phyloP scores from a whole-genome alignment of 169 alveolate genomes.

The Plasmodium coatneyi region DNA sequence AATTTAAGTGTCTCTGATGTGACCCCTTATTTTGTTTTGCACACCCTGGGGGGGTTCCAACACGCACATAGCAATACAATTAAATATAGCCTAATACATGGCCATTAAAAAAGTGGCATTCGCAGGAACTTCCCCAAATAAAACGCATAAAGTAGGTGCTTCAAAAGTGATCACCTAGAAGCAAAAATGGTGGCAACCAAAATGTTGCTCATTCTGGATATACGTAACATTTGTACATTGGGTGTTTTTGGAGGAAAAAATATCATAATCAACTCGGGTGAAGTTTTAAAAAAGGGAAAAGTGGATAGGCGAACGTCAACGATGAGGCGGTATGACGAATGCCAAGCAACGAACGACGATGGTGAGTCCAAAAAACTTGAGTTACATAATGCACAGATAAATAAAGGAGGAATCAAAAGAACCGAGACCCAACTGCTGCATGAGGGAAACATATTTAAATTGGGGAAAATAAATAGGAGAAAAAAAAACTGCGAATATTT shows the following conservation, averaged over 20 bases:
- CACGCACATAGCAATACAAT: background rate
- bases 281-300: background rate
- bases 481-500: constrained; percentile 5
- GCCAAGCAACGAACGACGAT: background rate
- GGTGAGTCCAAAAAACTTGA: background rate
- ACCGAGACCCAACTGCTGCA: background rate
- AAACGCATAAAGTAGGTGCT: background rate
- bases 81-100: background rate
- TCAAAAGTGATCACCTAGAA: background rate
- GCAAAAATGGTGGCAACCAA: background rate
- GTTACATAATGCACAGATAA: background rate
- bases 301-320: background rate
- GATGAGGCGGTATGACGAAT: background rate
- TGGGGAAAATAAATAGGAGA: constrained; percentile 1
- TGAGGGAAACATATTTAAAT: constrained; percentile 3
- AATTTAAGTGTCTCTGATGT: background rate
- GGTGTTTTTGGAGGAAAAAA: background rate
- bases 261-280: background rate
- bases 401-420: background rate
- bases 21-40: background rate
- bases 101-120: background rate
- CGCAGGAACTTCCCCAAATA: background rate
- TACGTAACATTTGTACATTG: background rate
- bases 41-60: background rate
- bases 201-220: background rate